Base-by-base conservation (phyloP, 108 stramenopile species). In the Pseudonitzschia delicatissima region DNA sequence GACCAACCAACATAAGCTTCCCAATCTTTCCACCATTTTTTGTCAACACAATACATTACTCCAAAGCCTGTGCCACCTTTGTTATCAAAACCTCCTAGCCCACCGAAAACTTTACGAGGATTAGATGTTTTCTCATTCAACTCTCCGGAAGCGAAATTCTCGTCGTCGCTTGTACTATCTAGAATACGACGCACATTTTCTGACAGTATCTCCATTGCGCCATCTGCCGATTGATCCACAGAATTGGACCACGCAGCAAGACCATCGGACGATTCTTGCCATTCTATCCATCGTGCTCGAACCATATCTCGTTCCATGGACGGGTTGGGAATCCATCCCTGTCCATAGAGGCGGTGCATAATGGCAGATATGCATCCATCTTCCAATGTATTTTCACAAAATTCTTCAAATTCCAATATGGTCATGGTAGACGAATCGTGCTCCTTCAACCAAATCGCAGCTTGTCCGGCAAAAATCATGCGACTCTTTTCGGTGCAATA, bases 21-120 rank as follows among this genome's bases (percentile, higher is more conserved):
- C 92, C 92, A 93, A 4, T 70, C 65, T 40, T 85, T 71, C 92
- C 92, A 93, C 92, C 92, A 93, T 39, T 78, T 48, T 33, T 83
- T 84, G 42, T 86, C 85, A 28, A 93, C 74, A 53, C 87, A 87
- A 53, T 91, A 93, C 63, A 91, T 68, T 29, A 91, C 74, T n/a
- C 92, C 92, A 57, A 74, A 63, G 5, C 92, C 89, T 23, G 83
- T 47, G 3, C 84, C 92, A 49, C 89, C 92, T 49, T 76, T 69
- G 9, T 86, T 86, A 66, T 93, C 92, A 44, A 82, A 68, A 1
- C 87, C 87, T 57, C 88, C 92, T 28, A 93, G 72, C 9, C 92
- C 92, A 34, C 92, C 92, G 75, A 87, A 93, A 51, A 57, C 61
- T 66, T 50, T 64, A 5, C 47, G 44, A 12, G 9, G 9, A 34